Evolutionary conservation across 1,139 yeast genomes (phyloP), one percentile per base, ranked within the genome.

Genomic region (Hemisphaericaspora lyxosophila): DNA sequence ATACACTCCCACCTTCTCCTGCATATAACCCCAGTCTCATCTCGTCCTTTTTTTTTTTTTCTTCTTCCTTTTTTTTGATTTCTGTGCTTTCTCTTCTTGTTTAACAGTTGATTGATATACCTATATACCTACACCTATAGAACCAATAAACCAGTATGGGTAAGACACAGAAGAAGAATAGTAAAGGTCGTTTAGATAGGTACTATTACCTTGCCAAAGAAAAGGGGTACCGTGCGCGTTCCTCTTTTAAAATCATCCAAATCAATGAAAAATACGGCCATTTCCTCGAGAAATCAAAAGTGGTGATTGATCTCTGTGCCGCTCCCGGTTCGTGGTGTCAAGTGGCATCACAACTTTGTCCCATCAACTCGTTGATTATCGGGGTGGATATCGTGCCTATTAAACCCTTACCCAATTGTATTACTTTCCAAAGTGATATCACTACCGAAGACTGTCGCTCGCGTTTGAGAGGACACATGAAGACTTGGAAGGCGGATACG

Each of bases 301-400:
- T 92, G 32, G 96, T 92, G 31, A 87, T 92, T 40, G 99, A 92
- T 77, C 73, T 92, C 52, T 92, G 99, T 84, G 97, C 98, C 41
- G 98, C 98, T 3, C 98, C 99, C 24, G 99, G 99, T 42, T 89
- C 97, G 4, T 92, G 98, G 97, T 92, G 98, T 75, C 99, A 92
- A 67, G 98, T 94, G 31, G 98, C 98, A 1, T 81, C 95, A 4
- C 88, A 88, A 47, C 65, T 88, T 42, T 90, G 97, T 67, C 97
- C 97, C 2, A 71, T 90, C 6, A 89, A 89, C 62, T 88, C 97
- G 1, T 73, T 92, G 49, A 90, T 92, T 54, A 88, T 92, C 41
- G 99, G 98, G 60, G 98, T 94, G 23, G 99, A 92, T 77, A 84
- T 92, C 53, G 98, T 90, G 20, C 97, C 97, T 14, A 92, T 92